Conservation (phyloP, 352 stramenopile genomes). For the Phytophthora boehmeriae region DNA sequence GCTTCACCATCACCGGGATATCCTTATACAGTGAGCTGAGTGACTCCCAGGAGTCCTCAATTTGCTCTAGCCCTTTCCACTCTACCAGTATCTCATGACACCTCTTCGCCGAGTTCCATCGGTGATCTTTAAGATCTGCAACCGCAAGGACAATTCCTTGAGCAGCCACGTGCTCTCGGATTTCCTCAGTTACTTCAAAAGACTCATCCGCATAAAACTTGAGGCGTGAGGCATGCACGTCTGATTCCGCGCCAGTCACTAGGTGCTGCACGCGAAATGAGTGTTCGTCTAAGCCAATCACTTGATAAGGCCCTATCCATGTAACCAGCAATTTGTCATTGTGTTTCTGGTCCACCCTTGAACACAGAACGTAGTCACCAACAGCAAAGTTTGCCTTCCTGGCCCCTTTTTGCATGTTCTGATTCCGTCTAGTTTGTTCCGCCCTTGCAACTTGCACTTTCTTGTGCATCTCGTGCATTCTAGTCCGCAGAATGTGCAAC, state of each 20-base stretch:
- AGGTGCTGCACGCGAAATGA: too few relatives aligned
- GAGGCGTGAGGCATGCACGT: conserved; percentile 34
- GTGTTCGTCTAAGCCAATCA: conserved; percentile 22
- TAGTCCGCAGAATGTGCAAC: not conserved
- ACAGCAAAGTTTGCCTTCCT: conserved; percentile 24
- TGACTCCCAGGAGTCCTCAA: conserved; percentile 19
- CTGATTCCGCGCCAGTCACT: conserved; percentile 21
- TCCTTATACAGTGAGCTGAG: conserved; percentile 7
- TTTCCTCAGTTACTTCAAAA: conserved; percentile 35
- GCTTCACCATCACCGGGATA: conserved; percentile 19
- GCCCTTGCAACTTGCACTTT: conserved; percentile 6
- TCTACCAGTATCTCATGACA: conserved; percentile 11
- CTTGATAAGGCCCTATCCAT: conserved; percentile 35
- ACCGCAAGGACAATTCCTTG: conserved; percentile 30
- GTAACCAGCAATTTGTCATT: conserved; percentile 34
- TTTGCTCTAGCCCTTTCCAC: conserved; percentile 16
- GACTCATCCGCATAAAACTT: conserved; percentile 39
- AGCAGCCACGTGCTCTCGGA: conserved; percentile 26
- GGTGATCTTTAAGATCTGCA: conserved; percentile 16
- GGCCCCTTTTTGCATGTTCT: conserved; percentile 9
- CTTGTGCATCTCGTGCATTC: conserved; percentile 23
- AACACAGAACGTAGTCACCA: conserved; percentile 38
- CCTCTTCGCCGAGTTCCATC: conserved; percentile 3
- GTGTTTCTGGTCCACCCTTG: conserved; percentile 29
- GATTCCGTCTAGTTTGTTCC: conserved; percentile 15